Evolutionary conservation across 495 filamentous ascomycete species (phyloP), one percentile per base, ranked within the genome.

Genomic region (Gamarada debralockiae): DNA sequence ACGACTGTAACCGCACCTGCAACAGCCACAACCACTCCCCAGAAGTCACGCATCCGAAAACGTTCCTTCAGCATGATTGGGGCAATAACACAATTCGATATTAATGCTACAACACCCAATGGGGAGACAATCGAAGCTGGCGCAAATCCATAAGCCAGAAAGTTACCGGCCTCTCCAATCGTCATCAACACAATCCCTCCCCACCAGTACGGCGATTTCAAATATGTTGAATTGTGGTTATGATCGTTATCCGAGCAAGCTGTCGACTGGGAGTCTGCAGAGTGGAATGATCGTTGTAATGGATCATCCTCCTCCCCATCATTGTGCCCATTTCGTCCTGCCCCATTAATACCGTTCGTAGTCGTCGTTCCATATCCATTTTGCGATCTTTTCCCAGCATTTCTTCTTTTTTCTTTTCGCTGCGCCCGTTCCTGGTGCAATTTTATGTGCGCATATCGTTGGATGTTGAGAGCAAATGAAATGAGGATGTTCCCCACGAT

Each of bases 91-190:
- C 93, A 97, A 67, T 98, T 98, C 41, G 91, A 95, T 21, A 98
- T 83, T 52, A 98, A 70, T 2, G 93, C 93, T 0, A 97, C 93
- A 18, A 98, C 93, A 9, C 93, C 93, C 13, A 98, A 73, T 1
- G 93, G 93, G 14, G 89, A 93, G n/a, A 98, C 93, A 55, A 98
- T 96, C 12, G 92, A 97, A 2, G 93, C 93, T 15, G 93, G 92
- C n/a, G 93, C 93, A 65, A 98, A 98, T 10, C 93, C 93, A 65
- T 98, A 98, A 3, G 93, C 93, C 49, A 98, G 76, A 67, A 98
- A 98, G 66, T 98, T 98, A 18, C 93, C 93, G 53, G 83, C 82
- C 71, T 98, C 93, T 13, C 93, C 93, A n/a, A 95, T 68, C 5
- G 80, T 86, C 84, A 97, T 97, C 48, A 98, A 75, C 3, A 89